Percentiles rank a stretch among this genome's conserved stretches.
Evolutionary conservation across 345 rosid species (phyloP).

Genomic region (Rhodamnia rubescens): DNA sequence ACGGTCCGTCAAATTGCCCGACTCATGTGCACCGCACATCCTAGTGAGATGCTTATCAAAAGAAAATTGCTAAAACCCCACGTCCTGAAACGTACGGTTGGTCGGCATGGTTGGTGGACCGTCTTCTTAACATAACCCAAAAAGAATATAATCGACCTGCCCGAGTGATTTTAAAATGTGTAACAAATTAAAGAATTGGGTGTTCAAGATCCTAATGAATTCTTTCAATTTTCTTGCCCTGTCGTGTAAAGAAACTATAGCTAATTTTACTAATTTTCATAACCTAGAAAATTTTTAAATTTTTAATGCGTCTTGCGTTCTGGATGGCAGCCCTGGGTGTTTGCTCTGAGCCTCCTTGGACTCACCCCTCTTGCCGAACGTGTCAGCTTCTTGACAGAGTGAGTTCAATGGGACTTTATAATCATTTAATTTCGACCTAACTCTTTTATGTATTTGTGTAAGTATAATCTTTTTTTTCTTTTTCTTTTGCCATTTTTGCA

Average conservation of each 20-base stretch:
- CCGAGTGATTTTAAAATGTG: background rate
- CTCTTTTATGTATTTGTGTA: too few species aligned
- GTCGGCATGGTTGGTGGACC: too few species aligned
- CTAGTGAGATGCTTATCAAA: too few species aligned
- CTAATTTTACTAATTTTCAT: background rate
- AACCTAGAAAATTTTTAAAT: background rate
- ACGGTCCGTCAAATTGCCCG: too few species aligned
- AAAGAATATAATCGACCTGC: too few species aligned
- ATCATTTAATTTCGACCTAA: background rate
- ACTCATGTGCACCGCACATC: too few species aligned
- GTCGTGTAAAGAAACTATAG: background rate
- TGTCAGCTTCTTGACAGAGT: conserved; percentile 93
- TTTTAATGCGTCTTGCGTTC: background rate
- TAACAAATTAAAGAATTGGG: background rate
- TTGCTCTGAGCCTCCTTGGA: conserved; percentile 77
- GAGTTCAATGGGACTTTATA: conserved; percentile 7
- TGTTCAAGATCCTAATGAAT: background rate
- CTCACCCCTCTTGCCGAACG: conserved; percentile 84
- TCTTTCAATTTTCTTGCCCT: background rate
- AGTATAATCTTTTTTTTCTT: background rate
- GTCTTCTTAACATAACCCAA: too few species aligned
- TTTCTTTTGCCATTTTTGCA: conserved; percentile 11
- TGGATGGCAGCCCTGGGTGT: conserved; percentile 64
- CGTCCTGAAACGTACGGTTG: too few species aligned
- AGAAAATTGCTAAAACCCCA: too few species aligned